Percentiles rank a stretch among this genome's conserved stretches.
Evolutionary conservation across 139 green algal species (phyloP).

Genomic region (Coelastrella sp.): DNA sequence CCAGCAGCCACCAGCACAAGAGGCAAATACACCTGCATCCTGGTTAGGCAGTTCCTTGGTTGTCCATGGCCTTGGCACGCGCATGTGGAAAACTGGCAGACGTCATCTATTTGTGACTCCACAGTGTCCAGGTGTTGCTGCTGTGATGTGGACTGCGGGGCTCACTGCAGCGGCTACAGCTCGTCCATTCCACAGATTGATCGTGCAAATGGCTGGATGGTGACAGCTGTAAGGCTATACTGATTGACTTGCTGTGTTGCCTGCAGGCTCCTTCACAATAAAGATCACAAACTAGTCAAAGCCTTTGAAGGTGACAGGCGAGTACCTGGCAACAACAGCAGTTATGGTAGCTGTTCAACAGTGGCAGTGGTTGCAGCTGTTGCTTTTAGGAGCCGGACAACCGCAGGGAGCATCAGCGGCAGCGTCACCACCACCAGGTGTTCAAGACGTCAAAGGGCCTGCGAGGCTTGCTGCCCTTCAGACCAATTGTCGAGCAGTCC

Average conservation of each 20-base stretch:
- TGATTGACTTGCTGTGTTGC: background rate
- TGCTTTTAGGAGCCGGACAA: too few species aligned
- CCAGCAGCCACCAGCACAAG: too few species aligned
- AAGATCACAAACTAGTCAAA: constrained; percentile 32
- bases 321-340: background rate
- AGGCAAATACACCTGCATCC: too few species aligned
- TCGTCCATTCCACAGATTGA: background rate
- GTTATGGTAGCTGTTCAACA: background rate
- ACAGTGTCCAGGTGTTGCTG: background rate
- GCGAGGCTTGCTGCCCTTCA: too few species aligned
- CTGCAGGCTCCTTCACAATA: constrained; percentile 42
- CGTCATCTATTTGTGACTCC: background rate
- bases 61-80: too few species aligned
- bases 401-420: too few species aligned
- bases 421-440: background rate
- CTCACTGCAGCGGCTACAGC: background rate
- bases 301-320: background rate
- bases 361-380: background rate
- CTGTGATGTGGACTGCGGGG: background rate
- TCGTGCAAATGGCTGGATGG: background rate
- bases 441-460: background rate
- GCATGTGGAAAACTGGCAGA: background rate
- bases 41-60: too few species aligned
- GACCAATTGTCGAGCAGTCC: too few species aligned
- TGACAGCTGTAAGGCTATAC: background rate